A percentile compares a stretch with the other conserved stretches of the same genome.
These are phyloP conservation scores for Aspergillus sp. DNA, from an alignment of 2,329 filamentous ascomycete genomes.

Conservation along the genomic window DNA sequence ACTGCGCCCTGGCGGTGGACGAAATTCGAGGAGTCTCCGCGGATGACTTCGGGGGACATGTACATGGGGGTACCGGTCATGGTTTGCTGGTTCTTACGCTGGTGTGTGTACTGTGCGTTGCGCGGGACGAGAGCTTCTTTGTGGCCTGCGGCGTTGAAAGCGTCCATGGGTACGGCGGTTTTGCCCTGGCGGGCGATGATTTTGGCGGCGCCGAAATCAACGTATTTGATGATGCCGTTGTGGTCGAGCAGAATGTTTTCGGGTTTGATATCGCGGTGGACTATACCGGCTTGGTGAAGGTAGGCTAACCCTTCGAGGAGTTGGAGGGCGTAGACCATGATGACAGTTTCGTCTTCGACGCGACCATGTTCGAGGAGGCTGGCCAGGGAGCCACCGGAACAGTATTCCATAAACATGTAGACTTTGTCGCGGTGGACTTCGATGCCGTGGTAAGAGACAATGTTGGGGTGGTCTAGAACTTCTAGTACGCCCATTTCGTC, in stretches of 20 bases:
- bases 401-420: slow-evolving; percentile 99
- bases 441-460: slow-evolving; percentile 96
- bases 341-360: slow-evolving; percentile 95
- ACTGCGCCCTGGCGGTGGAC: slow-evolving; percentile 76
- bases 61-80: slow-evolving; percentile 99
- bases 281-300: slow-evolving; percentile 82
- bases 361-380: slow-evolving; percentile 87
- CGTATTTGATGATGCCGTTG: slow-evolving; percentile 97
- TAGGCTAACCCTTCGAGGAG: slow-evolving; percentile 91
- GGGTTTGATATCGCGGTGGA: slow-evolving; percentile 95
- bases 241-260: slow-evolving; percentile 97
- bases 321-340: slow-evolving; percentile 92
- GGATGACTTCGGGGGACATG: slow-evolving; percentile 99
- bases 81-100: slow-evolving; percentile 63
- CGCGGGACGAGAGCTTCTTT: slow-evolving; percentile 27
- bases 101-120: slow-evolving; percentile 22
- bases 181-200: slow-evolving; percentile 91
- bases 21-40: slow-evolving; percentile 68
- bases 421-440: slow-evolving; percentile 97
- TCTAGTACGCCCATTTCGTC: slow-evolving; percentile 97
- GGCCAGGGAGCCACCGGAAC: slow-evolving; percentile 87
- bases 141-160: slow-evolving; percentile 43
- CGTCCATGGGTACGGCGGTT: slow-evolving; percentile 64
- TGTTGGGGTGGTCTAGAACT: slow-evolving; percentile 92
- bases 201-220: slow-evolving; percentile 96